Base-by-base conservation (phyloP, 257 asterid genomes). In the Linaria vulgaris region DNA sequence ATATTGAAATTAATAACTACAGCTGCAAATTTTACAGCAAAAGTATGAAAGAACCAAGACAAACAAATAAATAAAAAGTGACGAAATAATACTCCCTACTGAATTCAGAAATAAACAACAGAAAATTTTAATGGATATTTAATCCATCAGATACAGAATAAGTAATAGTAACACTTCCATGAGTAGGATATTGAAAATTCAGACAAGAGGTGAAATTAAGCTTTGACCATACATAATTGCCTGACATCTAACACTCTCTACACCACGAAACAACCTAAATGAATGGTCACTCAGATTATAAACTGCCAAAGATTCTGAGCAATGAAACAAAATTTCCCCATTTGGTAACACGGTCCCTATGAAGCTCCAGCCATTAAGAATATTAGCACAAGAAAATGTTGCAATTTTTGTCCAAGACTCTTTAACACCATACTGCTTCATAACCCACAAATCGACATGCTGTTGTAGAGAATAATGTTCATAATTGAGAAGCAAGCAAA, bases 361-460 rank as follows among this genome's bases (percentile, higher is more conserved):
- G 16, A 5, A 2, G 14, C n/a, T 3, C 10, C 3, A 27, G 15
- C 12, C 1, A 9, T 7, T 11, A 1, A 11, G 15, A 27, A 21
- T 5, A 22, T 5, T 14, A 21, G 6, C 14, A 21, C n/a, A 13
- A 52, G 55, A 21, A 15, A 15, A 0, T 3, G 22, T 49, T 8
- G 3, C 12, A 13, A 13, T 21, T 55, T 55, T 23, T 12, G 20
- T 55, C 60, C 60, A 55, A 14, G 43, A 55, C 12, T 55, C 60
- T 15, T 14, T 55, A 5, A 13, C 38, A 30, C 60, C 60, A 55
- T 55, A 27, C 60, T 27, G 43, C 1, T 55, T 27, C 60, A 55
- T 55, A 55, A 55, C 60, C 60, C 44, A 55, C 60, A 55, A 30
- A 23, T 52, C 16, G 4, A 17, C 14, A 22, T 8, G 5, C 17